Conservation (phyloP, 495 filamentous ascomycete genomes). For the Penicillium pancosmium region DNA sequence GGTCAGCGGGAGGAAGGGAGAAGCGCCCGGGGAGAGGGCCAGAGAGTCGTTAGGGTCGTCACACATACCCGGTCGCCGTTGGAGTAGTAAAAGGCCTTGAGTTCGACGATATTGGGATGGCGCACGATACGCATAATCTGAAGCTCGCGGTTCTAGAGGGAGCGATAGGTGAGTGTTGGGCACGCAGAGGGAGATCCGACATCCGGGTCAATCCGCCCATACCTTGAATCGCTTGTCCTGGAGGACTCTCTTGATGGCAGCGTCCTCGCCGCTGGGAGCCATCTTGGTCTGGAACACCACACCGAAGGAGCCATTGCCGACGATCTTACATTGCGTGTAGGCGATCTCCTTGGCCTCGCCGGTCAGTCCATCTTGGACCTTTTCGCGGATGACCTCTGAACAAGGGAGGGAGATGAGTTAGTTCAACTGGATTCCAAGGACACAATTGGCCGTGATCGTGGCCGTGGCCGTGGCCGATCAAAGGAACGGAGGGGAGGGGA, state of each 20-base stretch:
- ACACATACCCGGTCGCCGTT: conserved; percentile 92
- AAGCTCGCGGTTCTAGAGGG: conserved; percentile 86
- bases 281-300: conserved; percentile 99
- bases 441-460: not conserved
- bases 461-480: not conserved
- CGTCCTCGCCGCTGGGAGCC: conserved; percentile 94
- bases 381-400: conserved; percentile 95
- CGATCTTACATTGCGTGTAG: conserved; percentile 99
- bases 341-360: conserved; percentile 95
- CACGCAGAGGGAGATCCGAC: not conserved
- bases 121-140: conserved; percentile 99
- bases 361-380: conserved; percentile 96
- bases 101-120: conserved; percentile 97
- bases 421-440: not conserved
- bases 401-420: conserved; percentile 3
- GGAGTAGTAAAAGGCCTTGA: conserved; percentile 99
- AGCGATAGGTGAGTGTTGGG: conserved; percentile 34
- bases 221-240: conserved; percentile 99
- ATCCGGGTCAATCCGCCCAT: conserved; percentile 16
- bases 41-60: conserved; percentile 12
- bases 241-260: conserved; percentile 96
- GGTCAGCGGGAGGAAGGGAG: conserved; percentile 6
- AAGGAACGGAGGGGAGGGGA: conserved; percentile 11
- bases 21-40: conserved; percentile 9
- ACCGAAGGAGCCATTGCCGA: conserved; percentile 98